Conservation (phyloP, 2,329 filamentous ascomycete species). For the Arthroderma uncinatum region DNA sequence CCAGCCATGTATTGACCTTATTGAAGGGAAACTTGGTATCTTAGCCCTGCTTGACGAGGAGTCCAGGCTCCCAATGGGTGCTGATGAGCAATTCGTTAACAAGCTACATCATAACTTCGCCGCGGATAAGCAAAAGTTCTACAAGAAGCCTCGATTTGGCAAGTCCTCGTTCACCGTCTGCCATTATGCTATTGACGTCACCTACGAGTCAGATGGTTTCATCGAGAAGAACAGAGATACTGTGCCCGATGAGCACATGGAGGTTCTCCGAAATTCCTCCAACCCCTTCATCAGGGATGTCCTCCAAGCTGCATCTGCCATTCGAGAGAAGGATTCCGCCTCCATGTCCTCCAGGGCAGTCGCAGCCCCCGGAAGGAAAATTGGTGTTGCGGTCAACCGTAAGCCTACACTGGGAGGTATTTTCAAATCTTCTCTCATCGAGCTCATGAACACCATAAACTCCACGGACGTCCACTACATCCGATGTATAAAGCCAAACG, state of each 20-base stretch:
- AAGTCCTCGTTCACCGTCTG: slow-evolving; percentile 97
- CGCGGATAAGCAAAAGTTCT: slow-evolving; percentile 84
- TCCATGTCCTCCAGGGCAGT: slow-evolving; percentile 62
- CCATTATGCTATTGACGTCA: slow-evolving; percentile 96
- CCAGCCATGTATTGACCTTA: slow-evolving; percentile 95
- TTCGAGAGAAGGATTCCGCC: slow-evolving; percentile 74
- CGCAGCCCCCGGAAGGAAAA: slow-evolving; percentile 62
- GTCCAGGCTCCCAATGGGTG: slow-evolving; percentile 90
- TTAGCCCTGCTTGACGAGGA: slow-evolving; percentile 90
- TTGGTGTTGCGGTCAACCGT: slow-evolving; percentile 82
- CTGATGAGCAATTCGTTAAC: slow-evolving; percentile 90
- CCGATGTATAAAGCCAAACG: slow-evolving; percentile 97
- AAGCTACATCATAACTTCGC: slow-evolving; percentile 94
- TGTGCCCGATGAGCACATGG: slow-evolving; percentile 95
- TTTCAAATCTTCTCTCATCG: slow-evolving; percentile 95
- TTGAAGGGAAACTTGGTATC: slow-evolving; percentile 92
- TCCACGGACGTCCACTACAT: slow-evolving; percentile 98
- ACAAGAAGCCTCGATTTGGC: slow-evolving; percentile 96
- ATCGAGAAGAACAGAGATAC: slow-evolving; percentile 99
- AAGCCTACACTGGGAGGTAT: slow-evolving; percentile 97
- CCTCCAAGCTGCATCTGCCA: slow-evolving; percentile 69
- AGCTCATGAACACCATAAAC: slow-evolving; percentile 96
- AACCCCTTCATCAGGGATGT: slow-evolving; percentile 80
- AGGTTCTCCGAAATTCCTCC: slow-evolving; percentile 70
- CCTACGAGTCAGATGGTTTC: slow-evolving; percentile 97